Evolutionary conservation across 169 alveolate species (phyloP), one percentile per base, ranked within the genome.

Genomic region (Plasmodium yoelii): DNA sequence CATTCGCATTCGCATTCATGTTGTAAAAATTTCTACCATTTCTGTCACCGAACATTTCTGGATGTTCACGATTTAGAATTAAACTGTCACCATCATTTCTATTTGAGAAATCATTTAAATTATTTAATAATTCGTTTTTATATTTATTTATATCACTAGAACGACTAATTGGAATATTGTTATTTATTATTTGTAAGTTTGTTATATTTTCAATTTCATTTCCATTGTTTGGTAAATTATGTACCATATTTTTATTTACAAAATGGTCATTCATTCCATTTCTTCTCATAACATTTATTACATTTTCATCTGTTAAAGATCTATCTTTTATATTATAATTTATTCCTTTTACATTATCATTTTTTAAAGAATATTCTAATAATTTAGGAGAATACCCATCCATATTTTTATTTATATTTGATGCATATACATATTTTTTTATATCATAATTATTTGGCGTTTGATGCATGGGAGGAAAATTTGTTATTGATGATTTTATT

Each of bases 151-250:
- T 9, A 15, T 68, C 88, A 18, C 39, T 61, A 1, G 88, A 74
- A 22, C 61, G 42, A 47, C 61, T 74, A 2, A 74, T 74, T 1
- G 75, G 60, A 0, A 74, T 74, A 18, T 74, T 74, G 39, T 74
- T 74, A 9, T 74, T 74, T 13, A 74, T 74, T 74, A 61, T 60
- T 42, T 74, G 88, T 10, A 74, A 46, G 19, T 74, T 74, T 34
- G 88, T 24, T 13, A 74, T 61, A n/a, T 61, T 61, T 18, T 73
- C 63, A 1, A 65, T 74, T 18, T 46, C 63, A 22, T 28, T 74
- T 9, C 63, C 63, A 1, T 47, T 49, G 5, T 39, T 69, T 12
- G 64, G 19, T 2, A 69, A 24, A 42, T 19, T 69, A 63, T 34
- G 34, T 10, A 28, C 18, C 6, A 55, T 4, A 15, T 10, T 10